A percentile compares a stretch with the other conserved stretches of the same genome.
Evolutionary conservation across 2,329 filamentous ascomycete genomes (phyloP).

Genomic region (Penicillium sp.): DNA sequence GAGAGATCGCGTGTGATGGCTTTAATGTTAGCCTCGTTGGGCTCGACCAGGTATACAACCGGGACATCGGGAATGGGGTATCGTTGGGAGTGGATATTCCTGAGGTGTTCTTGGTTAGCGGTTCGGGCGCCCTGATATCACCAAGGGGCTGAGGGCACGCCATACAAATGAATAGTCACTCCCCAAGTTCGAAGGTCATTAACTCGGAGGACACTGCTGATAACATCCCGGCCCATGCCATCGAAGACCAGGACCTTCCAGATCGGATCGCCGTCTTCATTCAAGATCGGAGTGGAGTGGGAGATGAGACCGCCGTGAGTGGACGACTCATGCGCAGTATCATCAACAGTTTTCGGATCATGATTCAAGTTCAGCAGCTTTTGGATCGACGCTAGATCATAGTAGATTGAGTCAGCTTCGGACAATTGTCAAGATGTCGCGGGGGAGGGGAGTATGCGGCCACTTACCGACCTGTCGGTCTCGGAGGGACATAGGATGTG

Average conservation of each 20-base stretch:
- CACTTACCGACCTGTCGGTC: slow-evolving; percentile 72
- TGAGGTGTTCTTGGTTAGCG: slow-evolving; percentile 41
- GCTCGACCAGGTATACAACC: slow-evolving; percentile 94
- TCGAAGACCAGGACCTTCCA: slow-evolving; percentile 99
- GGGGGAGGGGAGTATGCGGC: slow-evolving; percentile 6
- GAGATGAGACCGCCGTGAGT: slow-evolving; percentile 63
- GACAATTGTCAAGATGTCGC: slow-evolving; percentile 3
- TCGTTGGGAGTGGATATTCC: slow-evolving; percentile 78
- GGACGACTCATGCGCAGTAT: slow-evolving; percentile 65
- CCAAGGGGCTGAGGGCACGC: slow-evolving; percentile 35
- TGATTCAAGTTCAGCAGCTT: slow-evolving; percentile 96
- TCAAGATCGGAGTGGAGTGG: slow-evolving; percentile 77
- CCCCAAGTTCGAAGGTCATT: slow-evolving; percentile 91
- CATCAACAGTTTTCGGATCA: slow-evolving; percentile 56
- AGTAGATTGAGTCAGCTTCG: slow-evolving; percentile 8
- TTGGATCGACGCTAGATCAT: slow-evolving; percentile 77
- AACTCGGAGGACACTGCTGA: slow-evolving; percentile 92
- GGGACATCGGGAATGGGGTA: slow-evolving; percentile 96
- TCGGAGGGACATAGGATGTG: slow-evolving; percentile 62
- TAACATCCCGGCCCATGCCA: slow-evolving; percentile 86
- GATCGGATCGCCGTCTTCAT: slow-evolving; percentile 86
- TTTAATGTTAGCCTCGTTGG: slow-evolving; percentile 77
- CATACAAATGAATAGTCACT: slow-evolving; percentile 90
- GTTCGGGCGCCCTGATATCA: background rate
- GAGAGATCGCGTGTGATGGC: slow-evolving; percentile 83